Base-by-base conservation (phyloP, 1,284 basidiomycete genomes). In the Clitocybe nebularis region DNA sequence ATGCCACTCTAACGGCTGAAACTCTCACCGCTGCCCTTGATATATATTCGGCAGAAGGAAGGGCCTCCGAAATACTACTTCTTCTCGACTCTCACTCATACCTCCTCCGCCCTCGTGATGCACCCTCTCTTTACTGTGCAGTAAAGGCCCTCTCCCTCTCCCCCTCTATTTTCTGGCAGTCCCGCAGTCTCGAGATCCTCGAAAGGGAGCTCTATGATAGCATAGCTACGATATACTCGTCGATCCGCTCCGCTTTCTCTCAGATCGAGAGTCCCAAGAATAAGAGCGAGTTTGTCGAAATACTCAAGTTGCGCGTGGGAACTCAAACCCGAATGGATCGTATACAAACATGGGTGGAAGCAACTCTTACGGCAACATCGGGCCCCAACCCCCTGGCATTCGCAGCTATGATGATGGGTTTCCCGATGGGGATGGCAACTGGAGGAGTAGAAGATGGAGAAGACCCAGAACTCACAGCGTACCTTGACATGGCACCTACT, bases 321-420 rank as follows among this genome's bases (percentile, higher is more conserved):
- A 60, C 69, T 0, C 30, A 59, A 16, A n/a, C n/a, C n/a, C 68
- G 81, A 5, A 61, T 61, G 16, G 65, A 66, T 4, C 71, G 77
- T 32, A 56, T 81, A 3, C 66, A 72, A 41, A 55, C 59, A 3
- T 84, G 81, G 80, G 71, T 74, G 2, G 76, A 77, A 25, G 59
- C 64, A 10, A 59, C 78, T 9, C 46, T 62, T 4, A 75, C 78
- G 0, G 69, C 71, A 0, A 61, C 64, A 0, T 57, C 61, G 0
- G 56, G 63, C 1, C 41, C 72, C 14, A 64, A 77, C 45, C 78
- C 79, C 0, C 68, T 82, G 65, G 71, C 76, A 2, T 72, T 84
- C 43, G 79, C 81, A 0, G 79, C 79, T n/a, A 72, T 82, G 68
- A 73, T 84, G 68, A 79, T 83, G 64, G 81, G 80, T 0, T 53